Conservation (phyloP, 2,329 filamentous ascomycete species). For the Xylariaceae sp. region DNA sequence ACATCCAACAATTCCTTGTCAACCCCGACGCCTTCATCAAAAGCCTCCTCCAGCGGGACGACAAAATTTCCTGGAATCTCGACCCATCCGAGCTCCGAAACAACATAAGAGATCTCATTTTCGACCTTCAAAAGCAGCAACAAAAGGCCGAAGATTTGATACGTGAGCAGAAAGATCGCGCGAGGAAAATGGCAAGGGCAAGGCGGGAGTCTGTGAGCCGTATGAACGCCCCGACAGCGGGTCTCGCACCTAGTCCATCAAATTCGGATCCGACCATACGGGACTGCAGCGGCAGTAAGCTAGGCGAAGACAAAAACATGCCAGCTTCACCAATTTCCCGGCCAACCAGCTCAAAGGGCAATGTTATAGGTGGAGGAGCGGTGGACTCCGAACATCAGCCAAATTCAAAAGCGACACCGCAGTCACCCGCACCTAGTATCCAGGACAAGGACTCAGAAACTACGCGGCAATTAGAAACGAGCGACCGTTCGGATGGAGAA, state of each 20-base stretch:
- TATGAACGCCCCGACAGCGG: background rate
- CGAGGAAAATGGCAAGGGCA: slow-evolving; percentile 11
- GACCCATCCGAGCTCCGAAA: slow-evolving; percentile 57
- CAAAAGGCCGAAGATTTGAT: slow-evolving; percentile 40
- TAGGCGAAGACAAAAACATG: slow-evolving; percentile 1
- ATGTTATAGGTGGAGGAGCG: background rate
- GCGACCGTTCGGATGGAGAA: background rate
- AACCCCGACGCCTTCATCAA: slow-evolving; percentile 67
- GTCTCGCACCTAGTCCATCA: background rate
- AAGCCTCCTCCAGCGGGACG: slow-evolving; percentile 60
- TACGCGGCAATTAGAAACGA: background rate
- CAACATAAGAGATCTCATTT: slow-evolving; percentile 62
- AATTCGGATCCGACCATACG: background rate
- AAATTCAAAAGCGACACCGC: background rate
- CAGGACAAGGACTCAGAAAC: background rate
- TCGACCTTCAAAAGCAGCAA: slow-evolving; percentile 58
- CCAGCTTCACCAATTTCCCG: background rate
- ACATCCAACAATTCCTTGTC: slow-evolving; percentile 75
- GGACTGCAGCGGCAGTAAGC: background rate
- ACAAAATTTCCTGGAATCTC: slow-evolving; percentile 47
- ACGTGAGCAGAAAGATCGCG: slow-evolving; percentile 35
- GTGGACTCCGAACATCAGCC: background rate
- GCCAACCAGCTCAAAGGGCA: slow-evolving; percentile 1
- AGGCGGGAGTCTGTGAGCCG: background rate
- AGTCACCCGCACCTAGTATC: background rate